Evolutionary conservation across 2,329 filamentous ascomycete species (phyloP).

Genomic region (Cytospora mali): DNA sequence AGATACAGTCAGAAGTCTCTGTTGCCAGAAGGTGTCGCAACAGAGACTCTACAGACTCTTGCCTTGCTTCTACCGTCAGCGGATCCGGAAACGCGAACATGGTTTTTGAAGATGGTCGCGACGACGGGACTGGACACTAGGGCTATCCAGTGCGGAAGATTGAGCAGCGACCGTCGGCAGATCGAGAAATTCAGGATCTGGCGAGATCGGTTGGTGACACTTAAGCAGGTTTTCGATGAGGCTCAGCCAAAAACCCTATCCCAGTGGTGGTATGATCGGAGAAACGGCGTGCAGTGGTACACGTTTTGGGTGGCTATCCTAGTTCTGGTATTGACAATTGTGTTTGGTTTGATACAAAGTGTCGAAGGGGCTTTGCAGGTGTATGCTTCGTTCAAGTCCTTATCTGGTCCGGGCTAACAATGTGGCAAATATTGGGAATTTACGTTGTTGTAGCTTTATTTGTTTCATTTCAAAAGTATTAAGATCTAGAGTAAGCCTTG

Average conservation of each 20-base stretch:
- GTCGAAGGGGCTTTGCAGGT: constrained; percentile 47
- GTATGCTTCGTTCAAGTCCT: constrained; percentile 31
- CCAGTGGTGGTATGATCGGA: constrained; percentile 47
- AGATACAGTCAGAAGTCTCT: constrained; percentile 31
- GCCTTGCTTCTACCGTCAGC: constrained; percentile 41
- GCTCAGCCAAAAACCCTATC: constrained; percentile 38
- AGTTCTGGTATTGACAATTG: constrained; percentile 39
- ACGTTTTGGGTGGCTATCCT: constrained; percentile 51
- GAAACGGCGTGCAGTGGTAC: constrained; percentile 48
- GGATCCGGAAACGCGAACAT: constrained; percentile 28
- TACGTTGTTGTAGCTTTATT: too few relatives aligned
- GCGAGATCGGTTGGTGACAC: constrained; percentile 45
- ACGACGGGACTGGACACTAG: constrained; percentile 37
- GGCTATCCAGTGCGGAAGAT: constrained; percentile 34
- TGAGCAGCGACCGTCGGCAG: constrained; percentile 39
- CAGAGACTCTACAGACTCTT: constrained; percentile 43
- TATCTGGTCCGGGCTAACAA: not conserved
- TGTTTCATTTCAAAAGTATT: too few relatives aligned
- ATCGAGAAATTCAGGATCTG: constrained; percentile 43
- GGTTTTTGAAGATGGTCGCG: constrained; percentile 17
- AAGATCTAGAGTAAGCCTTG: too few relatives aligned
- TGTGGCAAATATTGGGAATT: not conserved
- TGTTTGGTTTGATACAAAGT: constrained; percentile 46
- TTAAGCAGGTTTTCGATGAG: constrained; percentile 48
- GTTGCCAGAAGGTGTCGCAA: constrained; percentile 36